A percentile compares a stretch with the other conserved stretches of the same genome.
Evolutionary conservation across 2,329 filamentous ascomycete genomes (phyloP).

Genomic region (Phyllosticta ampelicida): DNA sequence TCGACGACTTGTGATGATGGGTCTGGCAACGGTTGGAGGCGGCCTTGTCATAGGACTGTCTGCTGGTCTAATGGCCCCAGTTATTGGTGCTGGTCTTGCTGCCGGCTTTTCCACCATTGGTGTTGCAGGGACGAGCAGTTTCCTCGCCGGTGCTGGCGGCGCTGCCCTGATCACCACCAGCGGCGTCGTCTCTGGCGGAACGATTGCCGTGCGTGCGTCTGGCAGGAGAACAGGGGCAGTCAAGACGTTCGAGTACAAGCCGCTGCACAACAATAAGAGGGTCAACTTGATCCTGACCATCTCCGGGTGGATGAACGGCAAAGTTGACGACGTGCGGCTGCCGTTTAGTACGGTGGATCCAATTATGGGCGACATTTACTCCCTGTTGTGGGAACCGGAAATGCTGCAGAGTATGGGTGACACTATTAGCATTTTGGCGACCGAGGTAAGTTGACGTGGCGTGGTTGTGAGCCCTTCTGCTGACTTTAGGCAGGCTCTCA

Average conservation of each 20-base stretch:
- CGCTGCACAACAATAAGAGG: conserved; percentile 94
- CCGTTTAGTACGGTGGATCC: conserved; percentile 95
- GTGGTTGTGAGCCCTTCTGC: conserved; percentile 11
- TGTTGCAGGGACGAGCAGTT: conserved; percentile 76
- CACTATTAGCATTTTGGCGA: conserved; percentile 96
- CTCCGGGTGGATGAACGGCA: conserved; percentile 97
- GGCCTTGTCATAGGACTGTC: conserved; percentile 92
- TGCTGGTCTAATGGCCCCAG: conserved; percentile 78
- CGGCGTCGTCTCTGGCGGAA: conserved; percentile 73
- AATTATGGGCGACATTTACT: conserved; percentile 97
- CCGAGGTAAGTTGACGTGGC: conserved; percentile 57
- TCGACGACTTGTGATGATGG: conserved; percentile 86
- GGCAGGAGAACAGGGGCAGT: conserved; percentile 81
- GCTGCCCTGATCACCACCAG: conserved; percentile 89
- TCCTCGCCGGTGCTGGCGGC: conserved; percentile 83
- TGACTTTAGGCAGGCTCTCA: conserved; percentile 56
- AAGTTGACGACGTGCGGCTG: conserved; percentile 88
- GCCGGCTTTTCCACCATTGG: conserved; percentile 94
- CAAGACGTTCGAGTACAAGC: conserved; percentile 92
- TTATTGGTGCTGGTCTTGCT: conserved; percentile 88
- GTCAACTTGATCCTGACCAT: conserved; percentile 93
- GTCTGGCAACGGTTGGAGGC: conserved; percentile 87
- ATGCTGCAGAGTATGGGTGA: conserved; percentile 97
- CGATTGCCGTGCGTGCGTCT: conserved; percentile 80
- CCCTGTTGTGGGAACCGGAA: conserved; percentile 93